Base-by-base conservation (phyloP, 805 yeast species). In the Groenewaldozyma tartarivorans region DNA sequence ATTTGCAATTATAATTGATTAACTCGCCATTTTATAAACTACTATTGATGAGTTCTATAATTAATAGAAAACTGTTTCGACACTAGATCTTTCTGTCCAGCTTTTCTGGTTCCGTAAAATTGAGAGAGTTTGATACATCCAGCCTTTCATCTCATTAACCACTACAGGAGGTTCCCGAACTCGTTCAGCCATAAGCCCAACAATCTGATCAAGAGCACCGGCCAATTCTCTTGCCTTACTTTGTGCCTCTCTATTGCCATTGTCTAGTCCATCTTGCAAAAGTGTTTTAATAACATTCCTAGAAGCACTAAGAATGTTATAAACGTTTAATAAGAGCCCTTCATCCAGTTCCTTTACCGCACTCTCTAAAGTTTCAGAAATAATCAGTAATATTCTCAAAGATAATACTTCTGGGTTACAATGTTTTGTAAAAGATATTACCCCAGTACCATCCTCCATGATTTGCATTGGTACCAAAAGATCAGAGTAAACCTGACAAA, bases 101-200 rank as follows among this genome's bases (percentile, higher is more conserved):
- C 48, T 48, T n/a, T 36, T 36, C 39, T 52, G 53, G 13, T 38
- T 33, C 22, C 42, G 19, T 9, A 53, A 36, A 18, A 50, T 37
- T 5, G 50, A 51, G 16, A 52, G 46, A 9, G 44, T 44, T 38
- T 52, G 54, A 31, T 47, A 32, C 13, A 53, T 39, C 39, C 48
- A 43, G 21, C 44, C 44, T 7, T 48, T 41, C 3, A 37, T 35
- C 17, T 51, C 51, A n/a, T 22, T 35, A 20, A 37, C 47, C 33
- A 42, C 40, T n/a, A 34, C 39, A 11, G 20, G 19, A 11, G 38
- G 38, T 20, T 33, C 43, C 17, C 16, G 20, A 2, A 45, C 34
- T 24, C 36, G 34, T 16, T 41, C 45, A 4, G 39, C 41, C 6
- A 48, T 9, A 6, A 20, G 24, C n/a, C 32, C 36, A 15, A 46